Base-by-base conservation (phyloP, 129 eudicot species). In the Ambrosia trifida region DNA sequence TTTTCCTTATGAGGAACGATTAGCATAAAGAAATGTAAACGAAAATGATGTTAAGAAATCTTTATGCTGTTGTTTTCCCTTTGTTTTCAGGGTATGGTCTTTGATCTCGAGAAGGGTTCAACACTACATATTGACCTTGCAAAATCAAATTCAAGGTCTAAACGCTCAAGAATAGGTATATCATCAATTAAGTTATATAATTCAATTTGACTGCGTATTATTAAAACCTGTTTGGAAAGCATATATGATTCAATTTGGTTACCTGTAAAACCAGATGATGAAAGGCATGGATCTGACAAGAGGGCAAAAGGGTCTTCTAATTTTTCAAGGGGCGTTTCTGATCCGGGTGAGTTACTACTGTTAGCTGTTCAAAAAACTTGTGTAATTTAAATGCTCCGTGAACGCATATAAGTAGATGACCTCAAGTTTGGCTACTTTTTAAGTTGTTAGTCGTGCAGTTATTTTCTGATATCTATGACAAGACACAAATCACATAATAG, bases 41-140 rank as follows among this genome's bases (percentile, higher is more conserved):
- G 38, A 31, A 58, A 35, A 58, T 58, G 41, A 30, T 13, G 64
- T 64, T 50, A 64, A 20, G 7, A 58, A 40, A 19, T 17, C 7
- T 32, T 32, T 53, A 47, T 73, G n/a, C n/a, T 14, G 17, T 19
- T 41, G 41, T 45, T 57, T 62, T 19, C 28, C 53, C 61, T 76
- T 59, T 59, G 18, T 32, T 31, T 30, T 30, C 16, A 94, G 96
- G 98, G 98, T 36, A 82, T 88, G 91, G 86, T 90, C 33, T 95
- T 90, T 78, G 99, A 95, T 82, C 94, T 90, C 13, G 97, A 90
- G 76, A 95, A 88, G 72, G 95, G 92, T 36, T 95, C 99, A 66
- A 88, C 85, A 68, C 78, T 95, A 68, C 77, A 80, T 62, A 83
- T 95, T 66, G 97, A 95, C 63, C 96, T 95, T 45, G 96, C 99